phyloP scores from a whole-genome alignment of 257 asterid species.

The Rubia yunnanensis region DNA sequence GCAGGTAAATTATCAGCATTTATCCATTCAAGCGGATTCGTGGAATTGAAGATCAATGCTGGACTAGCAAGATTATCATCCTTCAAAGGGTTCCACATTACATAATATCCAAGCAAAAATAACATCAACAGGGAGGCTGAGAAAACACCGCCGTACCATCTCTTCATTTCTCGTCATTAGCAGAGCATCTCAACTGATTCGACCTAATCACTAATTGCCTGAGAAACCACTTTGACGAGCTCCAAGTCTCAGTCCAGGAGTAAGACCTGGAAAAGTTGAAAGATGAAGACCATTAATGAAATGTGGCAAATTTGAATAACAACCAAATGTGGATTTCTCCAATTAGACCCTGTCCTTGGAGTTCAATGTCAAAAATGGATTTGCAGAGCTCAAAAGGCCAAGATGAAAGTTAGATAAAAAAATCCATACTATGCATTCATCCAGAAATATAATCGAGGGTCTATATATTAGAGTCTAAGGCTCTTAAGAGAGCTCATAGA shows the following conservation, averaged over 20 bases:
- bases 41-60: slow-evolving; percentile 31
- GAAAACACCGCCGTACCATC: slow-evolving; percentile 65
- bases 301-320: neutral
- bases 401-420: neutral
- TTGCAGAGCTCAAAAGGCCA: neutral
- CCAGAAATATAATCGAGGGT: neutral
- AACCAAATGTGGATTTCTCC: neutral
- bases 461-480: too few species aligned
- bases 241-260: slow-evolving; percentile 9
- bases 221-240: slow-evolving; percentile 14
- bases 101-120: slow-evolving; percentile 49
- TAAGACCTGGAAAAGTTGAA: slow-evolving; percentile 24
- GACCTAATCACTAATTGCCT: slow-evolving; percentile 13
- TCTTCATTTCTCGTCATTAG: slow-evolving; percentile 71
- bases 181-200: slow-evolving; percentile 20
- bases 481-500: too few species aligned
- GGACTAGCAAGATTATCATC: slow-evolving; percentile 45
- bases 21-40: slow-evolving; percentile 91
- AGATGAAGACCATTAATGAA: neutral
- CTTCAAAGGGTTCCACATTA: slow-evolving; percentile 49
- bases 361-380: neutral
- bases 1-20: slow-evolving; percentile 43
- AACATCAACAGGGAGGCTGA: slow-evolving; percentile 58
- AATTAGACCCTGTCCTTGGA: neutral
- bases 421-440: neutral